phyloP scores from a whole-genome alignment of 352 stramenopile species.

The Globisporangium rhizosaccharum region DNA sequence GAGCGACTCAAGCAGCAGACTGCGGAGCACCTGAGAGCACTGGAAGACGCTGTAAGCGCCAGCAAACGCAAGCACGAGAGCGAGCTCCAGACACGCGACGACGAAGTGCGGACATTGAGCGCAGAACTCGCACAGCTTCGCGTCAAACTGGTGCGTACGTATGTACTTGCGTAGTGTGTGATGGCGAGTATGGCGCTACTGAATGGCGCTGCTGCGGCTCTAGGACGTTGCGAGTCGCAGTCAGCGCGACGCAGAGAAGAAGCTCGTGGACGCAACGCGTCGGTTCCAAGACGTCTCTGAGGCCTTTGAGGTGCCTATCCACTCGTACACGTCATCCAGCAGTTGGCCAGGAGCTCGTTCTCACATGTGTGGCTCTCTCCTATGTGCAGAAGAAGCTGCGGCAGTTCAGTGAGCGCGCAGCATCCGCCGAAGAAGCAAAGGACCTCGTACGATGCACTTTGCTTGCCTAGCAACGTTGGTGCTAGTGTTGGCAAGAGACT shows the following conservation, averaged over 20 bases:
- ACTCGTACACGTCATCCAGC: no score
- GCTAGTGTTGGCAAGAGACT: not conserved
- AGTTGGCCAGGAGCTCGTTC: no score
- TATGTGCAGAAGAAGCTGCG: slow-evolving; percentile 13
- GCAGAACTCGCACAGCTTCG: slow-evolving; percentile 45
- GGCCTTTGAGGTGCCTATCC: slow-evolving; percentile 31
- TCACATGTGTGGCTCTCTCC: not conserved
- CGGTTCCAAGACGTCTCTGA: slow-evolving; percentile 32
- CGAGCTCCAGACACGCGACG: slow-evolving; percentile 39
- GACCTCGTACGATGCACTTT: slow-evolving; percentile 31
- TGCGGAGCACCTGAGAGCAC: slow-evolving; percentile 37
- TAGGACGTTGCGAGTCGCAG: slow-evolving; percentile 36
- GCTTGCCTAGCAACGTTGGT: no score
- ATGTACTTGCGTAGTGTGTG: not conserved
- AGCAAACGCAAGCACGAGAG: slow-evolving; percentile 30
- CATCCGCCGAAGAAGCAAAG: slow-evolving; percentile 48
- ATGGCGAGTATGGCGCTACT: not conserved
- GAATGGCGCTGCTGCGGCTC: not conserved
- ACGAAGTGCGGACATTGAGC: slow-evolving; percentile 43
- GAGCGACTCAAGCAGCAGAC: slow-evolving; percentile 47
- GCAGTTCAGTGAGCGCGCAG: slow-evolving; percentile 36
- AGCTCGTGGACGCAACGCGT: slow-evolving; percentile 28
- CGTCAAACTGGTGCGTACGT: slow-evolving; percentile 33
- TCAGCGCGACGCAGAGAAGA: slow-evolving; percentile 55
- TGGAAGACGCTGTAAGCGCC: slow-evolving; percentile 33